phyloP scores from a whole-genome alignment of 805 yeast species.

The Zygosaccharomyces bisporus region DNA sequence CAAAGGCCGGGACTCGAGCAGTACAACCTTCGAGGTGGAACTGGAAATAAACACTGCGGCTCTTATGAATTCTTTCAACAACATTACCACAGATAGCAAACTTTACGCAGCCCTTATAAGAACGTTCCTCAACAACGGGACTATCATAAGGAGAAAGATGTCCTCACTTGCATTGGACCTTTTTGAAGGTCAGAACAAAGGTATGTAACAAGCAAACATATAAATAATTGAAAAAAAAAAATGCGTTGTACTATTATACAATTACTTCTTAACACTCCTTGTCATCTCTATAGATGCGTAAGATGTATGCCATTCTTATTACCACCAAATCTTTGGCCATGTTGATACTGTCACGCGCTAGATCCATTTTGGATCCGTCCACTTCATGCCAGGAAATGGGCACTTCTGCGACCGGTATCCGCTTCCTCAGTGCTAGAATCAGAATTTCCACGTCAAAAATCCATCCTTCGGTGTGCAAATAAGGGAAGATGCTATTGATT shows the following conservation, averaged over 20 bases:
- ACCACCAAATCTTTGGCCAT: conserved; percentile 95
- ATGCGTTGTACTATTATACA: conserved; percentile 6
- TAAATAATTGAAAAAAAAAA: conserved; percentile 1
- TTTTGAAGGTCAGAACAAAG: conserved; percentile 38
- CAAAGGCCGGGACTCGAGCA: conserved; percentile 25
- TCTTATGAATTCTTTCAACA: conserved; percentile 40
- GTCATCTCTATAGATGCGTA: conserved; percentile 67
- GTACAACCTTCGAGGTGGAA: conserved; percentile 44
- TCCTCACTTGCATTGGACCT: conserved; percentile 34
- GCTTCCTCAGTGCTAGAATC: conserved; percentile 70
- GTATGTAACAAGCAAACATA: conserved; percentile 16
- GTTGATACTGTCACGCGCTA: conserved; percentile 82
- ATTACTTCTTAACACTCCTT: conserved; percentile 8
- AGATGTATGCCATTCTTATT: conserved; percentile 79
- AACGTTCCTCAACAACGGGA: conserved; percentile 57
- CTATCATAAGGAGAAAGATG: conserved; percentile 40
- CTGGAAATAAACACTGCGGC: conserved; percentile 47
- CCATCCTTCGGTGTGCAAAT: conserved; percentile 97
- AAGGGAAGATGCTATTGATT: conserved; percentile 66
- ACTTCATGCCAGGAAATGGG: conserved; percentile 97
- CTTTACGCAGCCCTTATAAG: conserved; percentile 58
- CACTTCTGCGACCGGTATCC: conserved; percentile 66
- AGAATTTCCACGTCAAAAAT: conserved; percentile 94
- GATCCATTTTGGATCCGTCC: conserved; percentile 88
- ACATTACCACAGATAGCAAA: conserved; percentile 44